Evolutionary conservation across 345 rosid genomes (phyloP), one percentile per base, ranked within the genome.

Genomic region (Gossypium longicalyx): DNA sequence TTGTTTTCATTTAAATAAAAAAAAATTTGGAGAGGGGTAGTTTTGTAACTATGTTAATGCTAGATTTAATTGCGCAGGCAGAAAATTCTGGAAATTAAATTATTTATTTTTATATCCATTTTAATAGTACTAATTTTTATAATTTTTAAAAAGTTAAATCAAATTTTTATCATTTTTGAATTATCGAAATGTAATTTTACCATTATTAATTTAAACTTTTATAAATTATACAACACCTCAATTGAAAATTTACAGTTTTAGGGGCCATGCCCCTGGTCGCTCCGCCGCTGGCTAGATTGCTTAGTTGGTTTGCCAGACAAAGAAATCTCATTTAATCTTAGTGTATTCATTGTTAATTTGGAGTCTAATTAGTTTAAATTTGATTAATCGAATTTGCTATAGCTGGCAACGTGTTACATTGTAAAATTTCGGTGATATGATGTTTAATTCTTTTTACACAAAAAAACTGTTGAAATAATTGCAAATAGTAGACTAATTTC

Each of bases 171-270:
- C 0, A 34, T 4, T 34, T 34, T 34, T 34, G 0, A 34, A 34
- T 0, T 1, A 7, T 34, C 0, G 0, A 34, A 34, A 5, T 34
- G 0, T 0, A 34, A 34, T 34, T 34, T 34, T 5, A 34, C 0
- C 0, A 34, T 34, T 34, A 34, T 34, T 34, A 34, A 34, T 34
- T 34, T 34, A 34, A 34, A 34, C 0, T 34, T 29, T 34, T 4
- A 34, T 34, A 34, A 34, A 34, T 34, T 34, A 34, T 34, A 5
- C 0, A 4, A 34, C 1, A 34, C 6, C 7, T 34, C 6, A 34
- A 34, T 34, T 34, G 7, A 34, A 34, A 34, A 4, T 34, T 34
- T 34, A 34, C 41, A 34, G 7, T 34, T 4, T 34, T 34, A 34
- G 41, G 41, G 41, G 7, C 41, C 7, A 34, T 34, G 41, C 41